Conservation (phyloP, 2,329 filamentous ascomycete species). For the Nothophaeocryptopus gaeumannii region DNA sequence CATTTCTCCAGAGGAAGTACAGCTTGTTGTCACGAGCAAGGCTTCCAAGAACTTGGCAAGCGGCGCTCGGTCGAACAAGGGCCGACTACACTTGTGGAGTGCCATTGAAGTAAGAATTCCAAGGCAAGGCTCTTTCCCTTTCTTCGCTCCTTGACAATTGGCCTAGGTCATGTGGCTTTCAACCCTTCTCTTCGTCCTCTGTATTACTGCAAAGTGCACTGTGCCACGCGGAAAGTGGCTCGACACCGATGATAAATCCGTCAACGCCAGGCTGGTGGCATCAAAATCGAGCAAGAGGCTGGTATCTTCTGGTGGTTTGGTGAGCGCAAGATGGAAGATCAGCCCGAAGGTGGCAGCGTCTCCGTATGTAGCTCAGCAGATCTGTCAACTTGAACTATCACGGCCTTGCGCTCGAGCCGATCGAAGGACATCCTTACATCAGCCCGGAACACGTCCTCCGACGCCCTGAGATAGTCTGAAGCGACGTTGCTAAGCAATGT, state of each 20-base stretch:
- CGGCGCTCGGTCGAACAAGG: neutral
- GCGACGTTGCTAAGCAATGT: constrained; percentile 53
- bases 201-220: constrained; percentile 50
- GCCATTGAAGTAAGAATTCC: neutral
- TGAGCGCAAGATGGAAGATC: constrained; percentile 59
- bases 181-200: neutral
- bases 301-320: constrained; percentile 62
- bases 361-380: constrained; percentile 62
- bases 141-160: neutral
- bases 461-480: constrained; percentile 61
- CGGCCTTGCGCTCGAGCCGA: constrained; percentile 57
- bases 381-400: constrained; percentile 59
- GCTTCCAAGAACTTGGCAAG: neutral
- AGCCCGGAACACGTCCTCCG: constrained; percentile 58
- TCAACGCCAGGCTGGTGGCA: constrained; percentile 62
- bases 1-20: too few relatives aligned
- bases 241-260: constrained; percentile 58
- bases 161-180: neutral
- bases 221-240: constrained; percentile 61
- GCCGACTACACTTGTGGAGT: neutral
- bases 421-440: constrained; percentile 56
- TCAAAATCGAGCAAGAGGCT: constrained; percentile 52
- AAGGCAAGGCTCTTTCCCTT: too few relatives aligned
- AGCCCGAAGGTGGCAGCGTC: constrained; percentile 59
- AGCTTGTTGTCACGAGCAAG: too few relatives aligned